These are phyloP conservation scores for Leonotis leonurus DNA, from an alignment of 257 asterid genomes.

Conservation along the genomic window DNA sequence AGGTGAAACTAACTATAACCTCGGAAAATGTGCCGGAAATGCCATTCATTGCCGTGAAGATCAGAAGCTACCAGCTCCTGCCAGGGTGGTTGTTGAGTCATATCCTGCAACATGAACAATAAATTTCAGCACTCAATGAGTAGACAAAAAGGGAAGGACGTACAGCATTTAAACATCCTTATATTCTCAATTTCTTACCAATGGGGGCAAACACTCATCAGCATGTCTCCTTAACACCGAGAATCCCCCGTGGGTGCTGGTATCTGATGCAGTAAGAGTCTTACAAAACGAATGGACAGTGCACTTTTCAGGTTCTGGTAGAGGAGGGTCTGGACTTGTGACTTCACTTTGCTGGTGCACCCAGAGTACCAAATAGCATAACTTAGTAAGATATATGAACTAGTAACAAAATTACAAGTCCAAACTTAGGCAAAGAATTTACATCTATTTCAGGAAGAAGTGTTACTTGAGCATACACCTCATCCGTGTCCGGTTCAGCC, in stretches of 20 bases:
- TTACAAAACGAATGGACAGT: constrained; percentile 86
- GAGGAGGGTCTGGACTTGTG: constrained; percentile 71
- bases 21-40: constrained; percentile 95
- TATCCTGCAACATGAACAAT: constrained; percentile 53
- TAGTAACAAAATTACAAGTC: constrained; percentile 12
- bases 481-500: constrained; percentile 94
- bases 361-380: constrained; percentile 11
- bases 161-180: neutral
- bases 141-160: neutral
- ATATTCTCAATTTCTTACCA: constrained; percentile 40
- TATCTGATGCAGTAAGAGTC: constrained; percentile 96
- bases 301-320: constrained; percentile 67
- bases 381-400: constrained; percentile 1
- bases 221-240: constrained; percentile 97
- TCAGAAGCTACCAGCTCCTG: constrained; percentile 93
- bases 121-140: too few species aligned
- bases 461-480: constrained; percentile 87
- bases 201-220: constrained; percentile 88
- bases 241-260: constrained; percentile 99
- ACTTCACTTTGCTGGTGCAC: constrained; percentile 66
- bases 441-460: constrained; percentile 80
- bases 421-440: constrained; percentile 18
- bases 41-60: constrained; percentile 95
- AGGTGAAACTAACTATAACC: constrained; percentile 36
- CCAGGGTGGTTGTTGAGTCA: constrained; percentile 98